Conservation (phyloP, 179 eudicot species). For the Actinidia chinensis region DNA sequence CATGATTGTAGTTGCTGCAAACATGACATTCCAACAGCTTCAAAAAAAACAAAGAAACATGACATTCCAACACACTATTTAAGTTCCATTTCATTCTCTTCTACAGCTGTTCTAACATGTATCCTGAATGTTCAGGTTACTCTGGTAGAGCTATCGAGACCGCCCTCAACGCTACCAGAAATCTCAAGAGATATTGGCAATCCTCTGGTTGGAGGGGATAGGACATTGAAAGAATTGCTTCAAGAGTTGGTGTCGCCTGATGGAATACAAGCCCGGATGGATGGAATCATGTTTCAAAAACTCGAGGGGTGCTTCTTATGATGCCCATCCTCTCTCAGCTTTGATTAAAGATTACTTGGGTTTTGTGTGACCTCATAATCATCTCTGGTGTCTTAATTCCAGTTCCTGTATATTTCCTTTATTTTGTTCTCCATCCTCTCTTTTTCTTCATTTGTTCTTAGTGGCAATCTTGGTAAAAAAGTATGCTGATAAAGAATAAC, state of each 20-base stretch:
- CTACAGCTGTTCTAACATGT: too few species aligned
- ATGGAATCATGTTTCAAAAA: conserved; percentile 67
- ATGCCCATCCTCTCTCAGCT: neutral
- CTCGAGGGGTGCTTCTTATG: conserved; percentile 42
- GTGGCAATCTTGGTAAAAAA: too few species aligned
- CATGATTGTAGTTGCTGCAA: neutral
- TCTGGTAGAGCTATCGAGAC: conserved; percentile 71
- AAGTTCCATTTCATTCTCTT: too few species aligned
- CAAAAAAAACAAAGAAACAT: too few species aligned
- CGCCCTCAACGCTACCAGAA: conserved; percentile 60
- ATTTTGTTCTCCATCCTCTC: too few species aligned
- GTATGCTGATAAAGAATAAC: too few species aligned
- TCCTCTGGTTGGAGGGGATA: conserved; percentile 55
- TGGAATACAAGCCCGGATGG: conserved; percentile 88
- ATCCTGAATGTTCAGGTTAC: conserved; percentile 49
- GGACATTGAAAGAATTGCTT: conserved; percentile 47
- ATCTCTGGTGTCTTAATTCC: neutral
- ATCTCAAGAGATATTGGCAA: conserved; percentile 55
- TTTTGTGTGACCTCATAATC: neutral
- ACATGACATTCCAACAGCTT: neutral
- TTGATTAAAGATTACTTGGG: conserved; percentile 1
- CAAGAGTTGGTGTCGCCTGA: conserved; percentile 49
- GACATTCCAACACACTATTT: too few species aligned
- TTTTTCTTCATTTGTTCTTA: too few species aligned
- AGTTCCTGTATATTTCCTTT: too few species aligned